Evolutionary conservation across 1,139 yeast genomes (phyloP), one percentile per base, ranked within the genome.

Genomic region (Suhomyces coccinellae): DNA sequence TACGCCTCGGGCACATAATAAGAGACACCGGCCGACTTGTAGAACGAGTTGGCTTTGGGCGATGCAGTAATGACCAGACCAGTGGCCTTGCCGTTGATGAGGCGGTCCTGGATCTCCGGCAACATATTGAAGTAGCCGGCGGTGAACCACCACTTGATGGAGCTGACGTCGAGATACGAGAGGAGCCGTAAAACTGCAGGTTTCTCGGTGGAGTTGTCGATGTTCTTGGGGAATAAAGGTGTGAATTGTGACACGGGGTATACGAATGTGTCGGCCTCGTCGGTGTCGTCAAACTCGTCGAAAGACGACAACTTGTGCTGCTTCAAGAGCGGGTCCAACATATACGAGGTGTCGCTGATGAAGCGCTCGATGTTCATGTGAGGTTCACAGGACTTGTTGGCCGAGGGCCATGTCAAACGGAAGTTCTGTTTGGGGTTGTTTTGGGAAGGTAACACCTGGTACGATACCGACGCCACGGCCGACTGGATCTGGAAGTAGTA

Each of bases 121-220:
- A 85, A 80, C 80, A 93, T 85, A 62, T 93, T 95, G 71, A 93
- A 95, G 63, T 93, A 93, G 1, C 99, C 99, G 0, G 99, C 97
- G 0, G 99, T 95, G 56, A 93, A 85, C 57, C 88, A 79, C 96
- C 97, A 93, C 47, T 75, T 76, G 41, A 83, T 77, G 22, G 69
- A 61, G 3, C 80, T 74, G 46, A 77, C 75, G 54, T 76, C 83
- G 45, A 85, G 71, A 57, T 77, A 77, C 3, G 88, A 75, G 41
- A 87, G 70, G 7, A 86, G 63, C 33, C 85, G 69, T 40, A 86
- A 69, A 15, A 87, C 70, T 1, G 86, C 81, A 3, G 85, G 85
- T 54, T 85, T 83, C 59, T 91, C 98, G 0, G 97, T 91, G 1
- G 96, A 87, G 33, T 57, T 53, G 50, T 74, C 79, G 42, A 73